These are phyloP conservation scores for Pichia exigua DNA, from an alignment of 805 yeast genomes.

Conservation along the genomic window DNA sequence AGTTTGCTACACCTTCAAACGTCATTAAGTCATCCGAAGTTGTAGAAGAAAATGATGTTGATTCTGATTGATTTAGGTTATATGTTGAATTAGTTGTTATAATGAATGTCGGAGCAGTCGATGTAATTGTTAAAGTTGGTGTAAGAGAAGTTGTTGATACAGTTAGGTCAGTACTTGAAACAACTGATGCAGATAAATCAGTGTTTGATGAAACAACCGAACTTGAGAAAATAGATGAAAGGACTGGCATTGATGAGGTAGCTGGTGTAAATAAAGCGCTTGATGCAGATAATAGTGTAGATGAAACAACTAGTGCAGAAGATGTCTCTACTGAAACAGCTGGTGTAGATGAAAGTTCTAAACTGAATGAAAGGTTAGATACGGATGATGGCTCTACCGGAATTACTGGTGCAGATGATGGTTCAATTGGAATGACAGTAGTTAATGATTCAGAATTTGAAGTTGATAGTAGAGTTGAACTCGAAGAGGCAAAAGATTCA, in stretches of 20 bases:
- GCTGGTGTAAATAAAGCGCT: too few species aligned
- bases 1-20: not conserved
- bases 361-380: not conserved
- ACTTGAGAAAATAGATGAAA: not conserved
- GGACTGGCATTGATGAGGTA: too few species aligned
- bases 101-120: not conserved
- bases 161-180: not conserved
- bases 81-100: not conserved
- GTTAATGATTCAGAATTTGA: not conserved
- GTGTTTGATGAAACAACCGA: not conserved
- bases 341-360: not conserved
- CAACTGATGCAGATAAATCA: not conserved
- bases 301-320: not conserved
- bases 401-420: not conserved
- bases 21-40: not conserved
- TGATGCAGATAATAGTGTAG: not conserved
- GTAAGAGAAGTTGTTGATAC: not conserved
- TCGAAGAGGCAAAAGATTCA: not conserved
- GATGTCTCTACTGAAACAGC: not conserved
- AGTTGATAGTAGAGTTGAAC: not conserved
- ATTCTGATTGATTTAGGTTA: not conserved
- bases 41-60: not conserved
- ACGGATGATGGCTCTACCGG: not conserved
- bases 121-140: not conserved
- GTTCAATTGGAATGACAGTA: not conserved